Evolutionary conservation across 108 stramenopile species (phyloP).

Genomic region (Ochromonas danica): DNA sequence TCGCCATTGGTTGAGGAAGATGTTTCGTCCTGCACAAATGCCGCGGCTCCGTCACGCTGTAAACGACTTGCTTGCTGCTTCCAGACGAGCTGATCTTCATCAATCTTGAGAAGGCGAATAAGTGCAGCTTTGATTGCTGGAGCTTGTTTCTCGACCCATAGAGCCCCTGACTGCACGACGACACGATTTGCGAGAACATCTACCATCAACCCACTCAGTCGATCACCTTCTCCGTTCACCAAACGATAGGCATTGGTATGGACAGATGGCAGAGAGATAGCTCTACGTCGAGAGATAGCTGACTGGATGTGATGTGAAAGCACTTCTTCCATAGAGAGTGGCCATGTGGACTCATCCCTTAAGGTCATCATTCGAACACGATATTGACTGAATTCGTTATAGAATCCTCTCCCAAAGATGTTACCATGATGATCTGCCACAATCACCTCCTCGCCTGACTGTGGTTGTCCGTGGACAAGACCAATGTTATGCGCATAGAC

Average conservation of each 20-base stretch:
- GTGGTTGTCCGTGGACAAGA: neutral
- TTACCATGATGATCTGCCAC: slow-evolving; percentile 8
- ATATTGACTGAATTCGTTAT: slow-evolving; percentile 78
- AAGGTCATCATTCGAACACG: slow-evolving; percentile 65
- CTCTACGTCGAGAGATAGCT: slow-evolving; percentile 29
- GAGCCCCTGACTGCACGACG: slow-evolving; percentile 77
- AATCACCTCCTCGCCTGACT: neutral
- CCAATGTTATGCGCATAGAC: neutral
- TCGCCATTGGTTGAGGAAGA: neutral
- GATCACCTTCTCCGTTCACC: slow-evolving; percentile 91
- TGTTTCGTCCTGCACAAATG: neutral
- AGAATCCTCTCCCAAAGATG: slow-evolving; percentile 69
- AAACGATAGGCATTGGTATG: slow-evolving; percentile 73
- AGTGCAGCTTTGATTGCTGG: slow-evolving; percentile 42
- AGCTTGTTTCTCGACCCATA: slow-evolving; percentile 84
- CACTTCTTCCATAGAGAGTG: slow-evolving; percentile 49
- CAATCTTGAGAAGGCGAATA: neutral
- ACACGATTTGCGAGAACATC: slow-evolving; percentile 73
- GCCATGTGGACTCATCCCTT: neutral
- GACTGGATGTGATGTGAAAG: slow-evolving; percentile 58
- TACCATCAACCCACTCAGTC: slow-evolving; percentile 78
- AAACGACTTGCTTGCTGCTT: slow-evolving; percentile 49
- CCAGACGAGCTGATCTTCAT: slow-evolving; percentile 43
- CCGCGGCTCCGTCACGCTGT: slow-evolving; percentile 43
- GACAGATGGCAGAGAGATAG: slow-evolving; percentile 49